A percentile compares a stretch with the other conserved stretches of the same genome.
Evolutionary conservation across 345 rosid genomes (phyloP).

Genomic region (Boechera stricta): DNA sequence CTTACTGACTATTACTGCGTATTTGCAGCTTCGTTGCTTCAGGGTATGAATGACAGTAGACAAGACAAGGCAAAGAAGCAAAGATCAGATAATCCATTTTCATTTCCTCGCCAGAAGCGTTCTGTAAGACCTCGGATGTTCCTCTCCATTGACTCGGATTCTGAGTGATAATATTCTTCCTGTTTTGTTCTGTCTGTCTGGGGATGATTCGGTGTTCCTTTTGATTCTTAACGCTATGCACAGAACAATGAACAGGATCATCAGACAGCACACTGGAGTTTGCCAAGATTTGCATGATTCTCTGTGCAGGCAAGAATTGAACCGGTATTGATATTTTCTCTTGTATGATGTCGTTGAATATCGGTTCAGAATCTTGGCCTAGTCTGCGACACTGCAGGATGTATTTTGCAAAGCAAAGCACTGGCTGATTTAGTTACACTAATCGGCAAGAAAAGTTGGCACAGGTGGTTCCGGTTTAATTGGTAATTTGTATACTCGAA

Average conservation of each 20-base stretch:
- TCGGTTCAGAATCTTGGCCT: slow-evolving; percentile 38
- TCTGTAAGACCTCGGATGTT: slow-evolving; percentile 76
- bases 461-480: slow-evolving; percentile 35
- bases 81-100: slow-evolving; percentile 75
- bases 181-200: slow-evolving; percentile 32
- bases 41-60: slow-evolving; percentile 75
- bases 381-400: slow-evolving; percentile 37
- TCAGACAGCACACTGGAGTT: slow-evolving; percentile 32
- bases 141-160: slow-evolving; percentile 81
- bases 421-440: slow-evolving; percentile 35
- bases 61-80: slow-evolving; percentile 68
- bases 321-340: slow-evolving; percentile 29
- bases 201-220: slow-evolving; percentile 51
- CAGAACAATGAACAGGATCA: slow-evolving; percentile 41
- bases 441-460: slow-evolving; percentile 33
- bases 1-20: slow-evolving; percentile 32
- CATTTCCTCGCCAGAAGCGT: slow-evolving; percentile 88
- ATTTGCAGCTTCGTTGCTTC: slow-evolving; percentile 81
- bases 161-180: slow-evolving; percentile 54
- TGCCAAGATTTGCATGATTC: slow-evolving; percentile 33
- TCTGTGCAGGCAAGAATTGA: slow-evolving; percentile 35
- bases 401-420: slow-evolving; percentile 43
- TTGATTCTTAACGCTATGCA: slow-evolving; percentile 43
- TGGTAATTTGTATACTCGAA: slow-evolving; percentile 43
- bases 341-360: slow-evolving; percentile 18